Base-by-base conservation (phyloP, 2,329 filamentous ascomycete species). In the Diaporthe eres region DNA sequence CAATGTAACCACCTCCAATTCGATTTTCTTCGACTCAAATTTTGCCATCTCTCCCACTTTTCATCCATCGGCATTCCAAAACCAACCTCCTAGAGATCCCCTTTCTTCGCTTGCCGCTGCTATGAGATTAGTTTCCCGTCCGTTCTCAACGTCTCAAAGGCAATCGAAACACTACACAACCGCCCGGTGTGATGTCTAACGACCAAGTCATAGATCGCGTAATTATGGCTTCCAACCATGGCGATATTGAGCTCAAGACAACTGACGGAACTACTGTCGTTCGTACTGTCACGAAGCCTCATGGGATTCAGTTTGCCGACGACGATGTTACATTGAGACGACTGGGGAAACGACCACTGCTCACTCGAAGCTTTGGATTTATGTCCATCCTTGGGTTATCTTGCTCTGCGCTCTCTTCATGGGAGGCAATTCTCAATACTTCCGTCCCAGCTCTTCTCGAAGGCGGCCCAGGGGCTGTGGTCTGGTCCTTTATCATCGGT, bases 361-460 rank as follows among this genome's bases (percentile, higher is more conserved):
- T 60, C 57, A 60, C 22, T 25, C 67, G 68, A 1, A 58, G 57
- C 68, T 71, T 71, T 49, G 51, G 51, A 1, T 60, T 71, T 39
- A 47, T 71, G 68, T 58, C 68, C 10, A 71, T 71, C 22, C 34
- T 71, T 17, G 51, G 68, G 3, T 49, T 60, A 5, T 57, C 49
- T 15, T 71, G 68, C 68, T 58, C 68, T 2, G 51, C 57, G 13
- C 42, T 71, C 7, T 44, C 57, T 10, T 58, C 68, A 28, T 71
- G 68, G 68, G 68, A 71, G n/a, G 68, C 51, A 58, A 44, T 76
- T 71, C 58, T 84, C 78, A 76, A 60, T 34, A 60, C 34, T 1
- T 60, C 57, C 10, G 57, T 60, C 10, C 57, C 57, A 4, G 57
- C 57, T 60, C 57, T 60, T n/a, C 4, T 60, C 31, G 57, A 39